Base-by-base conservation (phyloP, 352 stramenopile species). In the Globisporangium lucens region DNA sequence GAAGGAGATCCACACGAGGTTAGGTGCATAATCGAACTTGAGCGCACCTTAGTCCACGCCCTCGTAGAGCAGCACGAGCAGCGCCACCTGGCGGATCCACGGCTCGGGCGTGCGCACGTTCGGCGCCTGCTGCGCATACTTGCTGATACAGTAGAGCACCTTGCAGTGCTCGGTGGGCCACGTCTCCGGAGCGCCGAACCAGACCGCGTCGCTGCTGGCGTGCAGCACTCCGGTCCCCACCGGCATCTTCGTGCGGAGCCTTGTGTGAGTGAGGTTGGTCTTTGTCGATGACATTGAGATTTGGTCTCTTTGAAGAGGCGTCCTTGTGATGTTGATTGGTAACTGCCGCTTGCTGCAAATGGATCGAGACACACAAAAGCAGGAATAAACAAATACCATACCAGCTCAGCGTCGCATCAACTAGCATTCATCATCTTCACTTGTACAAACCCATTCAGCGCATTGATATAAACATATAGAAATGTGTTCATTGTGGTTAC, bases 51-150 rank as follows among this genome's bases (percentile, higher is more conserved):
- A 63, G 35, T 98, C 93, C 38, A 99, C 97, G 13, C 95, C 97
- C 76, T 99, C 97, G 68, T 99, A 98, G 22, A 99, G 76, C 13
- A 99, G 74, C 61, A 99, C 94, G 46, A 98, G 85, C 38, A 99
- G 75, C 59, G 97, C 90, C 51, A 97, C 83, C 74, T 98, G 98
- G 24, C 96, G 89, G 59, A 99, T 89, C 97, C 97, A 99, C 43
- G 91, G 76, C 72, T 98, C 95, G 38, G 84, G 87, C 27, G 93
- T 90, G 9, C 97, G 86, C 29, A 85, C 75, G 46, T 84, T 90
- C 36, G 72, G 80, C 5, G 94, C 90, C 61, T 97, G 89, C 29
- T 94, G 84, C 15, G 97, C 95, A 72, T 99, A 98, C 61, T 94
- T 81, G 64, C 93, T 96, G 71, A 99, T 97, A 65, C 96, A 82